Conservation (phyloP, 306 rosid species). For the Cucurbita moschata region DNA sequence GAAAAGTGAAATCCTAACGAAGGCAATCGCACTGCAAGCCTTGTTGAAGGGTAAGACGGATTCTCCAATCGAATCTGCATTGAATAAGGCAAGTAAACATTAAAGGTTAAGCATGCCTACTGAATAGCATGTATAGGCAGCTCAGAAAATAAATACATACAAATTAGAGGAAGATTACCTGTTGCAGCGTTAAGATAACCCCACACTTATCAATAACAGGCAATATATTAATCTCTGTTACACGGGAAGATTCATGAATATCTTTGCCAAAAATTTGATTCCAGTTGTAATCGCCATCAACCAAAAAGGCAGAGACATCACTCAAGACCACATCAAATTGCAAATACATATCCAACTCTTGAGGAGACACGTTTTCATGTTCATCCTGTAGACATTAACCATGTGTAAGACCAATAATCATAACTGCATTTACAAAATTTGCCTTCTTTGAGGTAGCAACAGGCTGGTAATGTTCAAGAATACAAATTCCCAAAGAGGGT, state of each 20-base stretch:
- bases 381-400: conserved; percentile 47
- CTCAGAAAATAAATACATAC: background rate
- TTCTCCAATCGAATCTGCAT: conserved; percentile 54
- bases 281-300: conserved; percentile 88
- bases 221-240: conserved; percentile 29
- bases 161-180: conserved; percentile 27
- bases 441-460: no score
- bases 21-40: conserved; percentile 77
- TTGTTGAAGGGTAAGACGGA: conserved; percentile 64
- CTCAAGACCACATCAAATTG: conserved; percentile 75
- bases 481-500: no score
- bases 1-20: conserved; percentile 85
- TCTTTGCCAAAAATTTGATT: conserved; percentile 31
- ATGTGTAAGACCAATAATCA: background rate
- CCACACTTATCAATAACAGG: conserved; percentile 87
- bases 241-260: conserved; percentile 19
- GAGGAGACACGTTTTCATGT: conserved; percentile 29
- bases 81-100: conserved; percentile 5
- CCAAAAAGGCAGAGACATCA: conserved; percentile 88
- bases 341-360: conserved; percentile 61
- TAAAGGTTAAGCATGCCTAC: background rate
- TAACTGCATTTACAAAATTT: background rate
- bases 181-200: conserved; percentile 63
- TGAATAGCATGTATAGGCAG: background rate
- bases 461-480: no score